These are phyloP conservation scores for Penicillium decumbens DNA, from an alignment of 2,329 filamentous ascomycete genomes.

Conservation along the genomic window DNA sequence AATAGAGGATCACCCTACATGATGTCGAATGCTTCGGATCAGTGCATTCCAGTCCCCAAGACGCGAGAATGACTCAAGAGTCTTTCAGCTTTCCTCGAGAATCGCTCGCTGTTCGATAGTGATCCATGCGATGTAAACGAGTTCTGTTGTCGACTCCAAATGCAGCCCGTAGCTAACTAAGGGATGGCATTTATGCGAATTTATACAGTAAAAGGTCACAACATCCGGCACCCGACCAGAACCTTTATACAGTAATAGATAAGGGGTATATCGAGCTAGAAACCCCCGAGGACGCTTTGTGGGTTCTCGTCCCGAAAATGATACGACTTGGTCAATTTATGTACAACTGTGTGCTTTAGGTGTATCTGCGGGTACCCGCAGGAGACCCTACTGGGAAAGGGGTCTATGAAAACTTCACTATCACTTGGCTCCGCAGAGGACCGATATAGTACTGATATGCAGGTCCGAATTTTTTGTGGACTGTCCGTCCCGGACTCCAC, in stretches of 20 bases:
- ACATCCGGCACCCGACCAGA: background rate
- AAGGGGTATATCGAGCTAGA: background rate
- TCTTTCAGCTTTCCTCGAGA: background rate
- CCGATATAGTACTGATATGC: background rate
- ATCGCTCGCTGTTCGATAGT: background rate
- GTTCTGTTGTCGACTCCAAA: background rate
- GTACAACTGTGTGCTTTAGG: background rate
- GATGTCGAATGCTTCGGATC: background rate
- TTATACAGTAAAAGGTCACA: background rate
- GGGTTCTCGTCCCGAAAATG: background rate
- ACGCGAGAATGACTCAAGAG: background rate
- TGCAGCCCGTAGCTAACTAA: background rate
- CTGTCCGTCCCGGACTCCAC: background rate
- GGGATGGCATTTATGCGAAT: background rate
- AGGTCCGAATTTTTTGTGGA: constrained; percentile 1
- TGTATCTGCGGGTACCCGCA: background rate
- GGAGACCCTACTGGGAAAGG: background rate
- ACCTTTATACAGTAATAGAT: background rate
- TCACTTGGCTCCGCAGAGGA: background rate
- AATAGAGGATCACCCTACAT: background rate
- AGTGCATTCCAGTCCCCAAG: background rate
- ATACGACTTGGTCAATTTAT: background rate
- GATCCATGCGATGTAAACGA: background rate
- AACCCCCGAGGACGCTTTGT: background rate
- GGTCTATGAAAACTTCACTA: background rate